Evolutionary conservation across 2,329 filamentous ascomycete genomes (phyloP).

Genomic region (Pseudogymnoascus sp.): DNA sequence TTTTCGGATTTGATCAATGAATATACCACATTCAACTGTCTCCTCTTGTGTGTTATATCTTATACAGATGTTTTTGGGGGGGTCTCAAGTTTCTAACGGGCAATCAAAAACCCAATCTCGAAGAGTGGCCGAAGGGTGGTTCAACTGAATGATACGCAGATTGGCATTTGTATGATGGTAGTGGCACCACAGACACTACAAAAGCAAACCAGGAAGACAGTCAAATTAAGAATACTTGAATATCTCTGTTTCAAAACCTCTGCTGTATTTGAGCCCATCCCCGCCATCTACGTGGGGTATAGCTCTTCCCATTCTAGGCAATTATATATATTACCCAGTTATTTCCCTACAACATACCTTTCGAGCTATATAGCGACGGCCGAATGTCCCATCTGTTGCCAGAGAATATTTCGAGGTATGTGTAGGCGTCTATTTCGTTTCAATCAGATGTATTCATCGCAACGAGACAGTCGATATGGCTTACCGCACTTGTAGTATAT

Average conservation of each 20-base stretch:
- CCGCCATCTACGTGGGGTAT: background rate
- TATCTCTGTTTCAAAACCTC: too few species aligned
- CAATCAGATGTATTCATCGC: constrained; percentile 12
- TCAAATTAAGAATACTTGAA: background rate
- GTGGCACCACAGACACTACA: background rate
- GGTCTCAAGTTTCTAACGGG: background rate
- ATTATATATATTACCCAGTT: background rate
- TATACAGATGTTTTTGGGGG: background rate
- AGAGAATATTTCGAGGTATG: constrained; percentile 55
- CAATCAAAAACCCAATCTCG: too few species aligned
- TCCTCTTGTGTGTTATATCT: background rate
- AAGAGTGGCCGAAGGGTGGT: too few species aligned
- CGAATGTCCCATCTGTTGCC: constrained; percentile 57
- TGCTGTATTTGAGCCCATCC: background rate
- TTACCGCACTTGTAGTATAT: constrained; percentile 66
- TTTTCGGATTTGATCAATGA: background rate
- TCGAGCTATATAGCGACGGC: constrained; percentile 50
- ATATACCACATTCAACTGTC: background rate
- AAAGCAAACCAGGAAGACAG: background rate
- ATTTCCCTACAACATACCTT: constrained; percentile 27
- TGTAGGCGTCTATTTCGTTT: constrained; percentile 53
- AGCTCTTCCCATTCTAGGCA: background rate
- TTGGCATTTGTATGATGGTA: background rate
- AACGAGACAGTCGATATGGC: constrained; percentile 1
- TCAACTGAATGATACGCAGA: background rate